Base-by-base conservation (phyloP, 2,329 filamentous ascomycete genomes). In the Exophiala viscosa region DNA sequence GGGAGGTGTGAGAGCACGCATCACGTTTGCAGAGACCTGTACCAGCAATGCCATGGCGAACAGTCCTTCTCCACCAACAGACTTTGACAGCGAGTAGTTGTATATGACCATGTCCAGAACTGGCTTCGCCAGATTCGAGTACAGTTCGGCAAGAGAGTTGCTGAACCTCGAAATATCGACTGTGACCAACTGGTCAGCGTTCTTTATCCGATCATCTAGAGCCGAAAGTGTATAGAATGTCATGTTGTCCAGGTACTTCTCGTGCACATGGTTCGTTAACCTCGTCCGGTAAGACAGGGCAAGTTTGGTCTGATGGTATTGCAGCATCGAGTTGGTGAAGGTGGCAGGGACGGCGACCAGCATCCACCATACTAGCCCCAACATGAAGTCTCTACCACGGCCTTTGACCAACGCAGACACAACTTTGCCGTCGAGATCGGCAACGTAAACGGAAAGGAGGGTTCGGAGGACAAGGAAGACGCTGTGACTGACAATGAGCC, bases 321-420 rank as follows among this genome's bases (percentile, higher is more conserved):
- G 95, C 39, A 97, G 79, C 93, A 99, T 99, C 0, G 91, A 96
- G 71, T 99, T 99, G 36, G 93, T 99, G 69, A 97, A 96, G 0
- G 93, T 97, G 1, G 93, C 93, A 8, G 93, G 93, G 13, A 99
- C 80, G 20, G 93, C 92, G 60, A 99, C 93, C 50, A 92, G 70
- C 93, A 99, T 99, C 93, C 93, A 99, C 90, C 92, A 96, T 5
- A 95, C 82, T 63, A 99, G 84, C 0, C 90, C 85, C 62, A 85
- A 84, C 63, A 97, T 67, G 62, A 99, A 99, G 60, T 95, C 90
- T 69, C 84, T 88, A 13, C 92, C 93, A 61, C 86, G 93, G 1
- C 93, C 93, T 70, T 90, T 86, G 41, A 99, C 91, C 50, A 99
- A 75, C 59, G 84, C 91, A 73, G 93, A 96, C 54, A 99, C 93